These are phyloP conservation scores for Aspergillus japonicus DNA, from an alignment of 2,329 filamentous ascomycete species.

Conservation along the genomic window DNA sequence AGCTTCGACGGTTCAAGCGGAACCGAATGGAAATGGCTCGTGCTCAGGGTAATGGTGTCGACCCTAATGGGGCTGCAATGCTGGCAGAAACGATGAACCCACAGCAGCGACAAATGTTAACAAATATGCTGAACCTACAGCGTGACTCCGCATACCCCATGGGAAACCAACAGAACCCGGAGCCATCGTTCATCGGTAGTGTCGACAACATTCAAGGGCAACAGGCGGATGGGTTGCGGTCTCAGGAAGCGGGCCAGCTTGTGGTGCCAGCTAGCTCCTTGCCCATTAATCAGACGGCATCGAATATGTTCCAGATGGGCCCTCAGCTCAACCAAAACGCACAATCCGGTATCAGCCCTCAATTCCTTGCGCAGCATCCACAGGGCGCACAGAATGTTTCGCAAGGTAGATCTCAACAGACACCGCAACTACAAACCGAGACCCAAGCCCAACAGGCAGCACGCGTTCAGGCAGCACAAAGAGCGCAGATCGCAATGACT, in stretches of 20 bases:
- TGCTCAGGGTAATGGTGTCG: conserved; percentile 28
- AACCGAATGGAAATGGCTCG: conserved; percentile 34
- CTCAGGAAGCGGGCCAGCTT: conserved; percentile 60
- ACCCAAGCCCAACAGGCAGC: conserved; percentile 41
- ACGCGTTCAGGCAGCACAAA: conserved; percentile 45
- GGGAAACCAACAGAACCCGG: conserved; percentile 33
- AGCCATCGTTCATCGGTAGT: conserved; percentile 42
- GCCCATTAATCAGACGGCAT: conserved; percentile 41
- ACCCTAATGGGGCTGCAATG: conserved; percentile 35
- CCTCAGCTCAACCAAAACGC: conserved; percentile 43
- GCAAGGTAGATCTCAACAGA: conserved; percentile 43
- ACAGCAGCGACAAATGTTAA: conserved; percentile 43
- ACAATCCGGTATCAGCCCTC: conserved; percentile 40
- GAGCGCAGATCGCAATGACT: conserved; percentile 47
- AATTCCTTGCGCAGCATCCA: conserved; percentile 43
- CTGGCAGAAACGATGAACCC: conserved; percentile 39
- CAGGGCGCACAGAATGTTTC: conserved; percentile 44
- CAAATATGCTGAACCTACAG: conserved; percentile 43
- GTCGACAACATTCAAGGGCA: conserved; percentile 59
- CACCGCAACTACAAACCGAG: conserved; percentile 34
- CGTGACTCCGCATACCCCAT: conserved; percentile 38
- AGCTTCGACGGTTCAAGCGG: conserved; percentile 39
- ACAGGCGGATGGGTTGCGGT: conserved; percentile 61
- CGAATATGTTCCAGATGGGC: conserved; percentile 41
- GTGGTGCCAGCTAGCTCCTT: conserved; percentile 65